A percentile compares a stretch with the other conserved stretches of the same genome.
Conservation (phyloP, 352 stramenopile genomes). For the Phytopythium delawarense region DNA sequence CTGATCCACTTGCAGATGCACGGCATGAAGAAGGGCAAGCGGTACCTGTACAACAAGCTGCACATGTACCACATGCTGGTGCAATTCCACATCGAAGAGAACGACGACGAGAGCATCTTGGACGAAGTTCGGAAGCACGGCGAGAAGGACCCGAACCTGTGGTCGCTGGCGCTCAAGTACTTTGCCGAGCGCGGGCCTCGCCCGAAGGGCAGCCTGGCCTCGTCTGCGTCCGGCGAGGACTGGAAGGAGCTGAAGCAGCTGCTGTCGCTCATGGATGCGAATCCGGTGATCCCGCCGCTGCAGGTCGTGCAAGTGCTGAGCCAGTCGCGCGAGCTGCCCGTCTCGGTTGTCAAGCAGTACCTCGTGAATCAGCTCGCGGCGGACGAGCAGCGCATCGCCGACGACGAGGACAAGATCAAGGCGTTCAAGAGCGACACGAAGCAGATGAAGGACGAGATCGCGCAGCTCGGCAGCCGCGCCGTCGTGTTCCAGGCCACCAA, state of each 20-base stretch:
- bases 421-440: slow-evolving; percentile 84
- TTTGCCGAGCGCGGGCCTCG: slow-evolving; percentile 83
- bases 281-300: slow-evolving; percentile 76
- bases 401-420: slow-evolving; percentile 85
- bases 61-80: slow-evolving; percentile 94
- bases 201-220: slow-evolving; percentile 42
- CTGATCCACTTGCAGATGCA: slow-evolving; percentile 92
- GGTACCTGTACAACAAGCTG: slow-evolving; percentile 93
- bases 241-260: slow-evolving; percentile 82
- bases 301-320: slow-evolving; percentile 85
- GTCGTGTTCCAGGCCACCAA: slow-evolving; percentile 90
- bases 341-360: slow-evolving; percentile 84
- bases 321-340: slow-evolving; percentile 73
- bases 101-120: slow-evolving; percentile 87
- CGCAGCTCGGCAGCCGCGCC: slow-evolving; percentile 74
- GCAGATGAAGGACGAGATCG: slow-evolving; percentile 89
- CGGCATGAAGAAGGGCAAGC: slow-evolving; percentile 89
- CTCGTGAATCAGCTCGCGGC: slow-evolving; percentile 79
- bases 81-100: slow-evolving; percentile 92
- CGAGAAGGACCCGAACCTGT: slow-evolving; percentile 88
- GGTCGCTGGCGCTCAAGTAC: slow-evolving; percentile 88
- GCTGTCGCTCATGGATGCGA: slow-evolving; percentile 72
- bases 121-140: slow-evolving; percentile 88
- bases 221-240: slow-evolving; percentile 48
- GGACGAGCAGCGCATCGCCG: slow-evolving; percentile 79